phyloP scores from a whole-genome alignment of 1,284 basidiomycete genomes.

The Puccinia hordei region DNA sequence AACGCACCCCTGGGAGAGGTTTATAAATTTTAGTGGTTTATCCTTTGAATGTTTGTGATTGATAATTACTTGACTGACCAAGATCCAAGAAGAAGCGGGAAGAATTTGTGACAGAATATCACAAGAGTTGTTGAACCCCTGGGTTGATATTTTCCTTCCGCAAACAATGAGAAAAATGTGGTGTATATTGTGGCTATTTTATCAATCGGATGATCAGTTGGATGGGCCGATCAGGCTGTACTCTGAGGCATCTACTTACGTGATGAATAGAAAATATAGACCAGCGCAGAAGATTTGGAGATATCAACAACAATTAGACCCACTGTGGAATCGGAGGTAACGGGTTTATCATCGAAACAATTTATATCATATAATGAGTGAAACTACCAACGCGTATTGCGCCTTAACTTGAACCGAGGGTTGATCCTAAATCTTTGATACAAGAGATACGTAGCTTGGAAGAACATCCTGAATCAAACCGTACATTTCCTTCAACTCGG shows the following conservation, averaged over 20 bases:
- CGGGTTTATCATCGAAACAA: neutral
- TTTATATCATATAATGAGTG: neutral
- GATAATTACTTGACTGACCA: neutral
- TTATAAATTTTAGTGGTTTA: neutral
- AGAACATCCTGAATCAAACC: neutral
- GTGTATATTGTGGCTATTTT: neutral
- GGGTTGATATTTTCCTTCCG: neutral
- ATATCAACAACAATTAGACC: constrained; percentile 4
- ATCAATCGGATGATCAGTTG: neutral
- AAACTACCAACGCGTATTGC: constrained; percentile 12
- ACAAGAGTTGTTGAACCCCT: neutral
- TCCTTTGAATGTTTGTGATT: neutral
- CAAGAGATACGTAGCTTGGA: constrained; percentile 1
- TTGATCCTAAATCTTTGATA: constrained; percentile 7
- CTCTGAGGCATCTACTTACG: neutral
- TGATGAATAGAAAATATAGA: constrained; percentile 1
- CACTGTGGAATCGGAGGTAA: neutral
- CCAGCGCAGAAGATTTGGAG: neutral
- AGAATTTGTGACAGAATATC: constrained; percentile 15
- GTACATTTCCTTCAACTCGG: neutral
- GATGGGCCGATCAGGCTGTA: neutral
- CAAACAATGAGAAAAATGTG: neutral
- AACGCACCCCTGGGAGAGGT: neutral
- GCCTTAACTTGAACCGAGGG: neutral
- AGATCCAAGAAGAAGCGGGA: constrained; percentile 11